These are phyloP conservation scores for Porogramme epimiltina DNA, from an alignment of 1,284 basidiomycete genomes.

Conservation along the genomic window DNA sequence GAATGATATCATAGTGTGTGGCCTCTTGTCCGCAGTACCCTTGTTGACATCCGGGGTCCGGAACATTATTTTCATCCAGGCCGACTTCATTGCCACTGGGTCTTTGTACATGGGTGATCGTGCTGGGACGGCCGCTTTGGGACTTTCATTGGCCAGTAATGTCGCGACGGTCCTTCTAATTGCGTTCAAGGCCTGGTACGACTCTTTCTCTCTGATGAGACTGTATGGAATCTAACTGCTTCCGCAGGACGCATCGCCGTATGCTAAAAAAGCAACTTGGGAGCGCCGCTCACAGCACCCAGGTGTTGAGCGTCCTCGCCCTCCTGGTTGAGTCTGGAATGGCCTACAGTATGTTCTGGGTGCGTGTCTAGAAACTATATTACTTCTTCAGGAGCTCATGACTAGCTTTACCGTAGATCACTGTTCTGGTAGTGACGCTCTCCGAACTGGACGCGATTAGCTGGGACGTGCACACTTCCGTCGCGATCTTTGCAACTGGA, in stretches of 20 bases:
- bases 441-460: too few relatives aligned
- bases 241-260: too few relatives aligned
- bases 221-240: too few relatives aligned
- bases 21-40: neutral
- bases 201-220: too few relatives aligned
- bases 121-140: neutral
- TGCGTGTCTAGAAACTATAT: too few relatives aligned
- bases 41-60: neutral
- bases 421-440: too few relatives aligned
- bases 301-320: neutral
- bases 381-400: too few relatives aligned
- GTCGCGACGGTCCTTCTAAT: neutral
- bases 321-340: slow-evolving; percentile 5
- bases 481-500: too few relatives aligned
- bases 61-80: too few relatives aligned
- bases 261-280: neutral
- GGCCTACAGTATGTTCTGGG: slow-evolving; percentile 4
- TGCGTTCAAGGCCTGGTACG: neutral
- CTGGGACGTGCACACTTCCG: too few relatives aligned
- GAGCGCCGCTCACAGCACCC: neutral
- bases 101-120: neutral
- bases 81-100: too few relatives aligned
- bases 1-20: neutral
- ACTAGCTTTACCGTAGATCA: too few relatives aligned
- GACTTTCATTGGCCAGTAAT: neutral